phyloP scores from a whole-genome alignment of 2,329 filamentous ascomycete species.

The Fusarium vanettenii region DNA sequence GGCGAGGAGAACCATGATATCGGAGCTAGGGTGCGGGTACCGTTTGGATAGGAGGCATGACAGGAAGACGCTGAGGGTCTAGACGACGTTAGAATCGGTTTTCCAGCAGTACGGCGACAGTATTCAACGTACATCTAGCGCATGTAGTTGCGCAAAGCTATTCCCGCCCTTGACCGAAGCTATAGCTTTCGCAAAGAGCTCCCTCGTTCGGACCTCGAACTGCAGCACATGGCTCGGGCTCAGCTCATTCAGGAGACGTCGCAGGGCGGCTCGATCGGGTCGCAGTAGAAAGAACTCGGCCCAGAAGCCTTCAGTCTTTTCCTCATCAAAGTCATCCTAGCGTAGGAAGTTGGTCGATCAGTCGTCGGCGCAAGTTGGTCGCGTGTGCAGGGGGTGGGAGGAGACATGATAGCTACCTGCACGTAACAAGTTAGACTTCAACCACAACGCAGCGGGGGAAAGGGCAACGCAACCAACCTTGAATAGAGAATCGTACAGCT shows the following conservation, averaged over 20 bases:
- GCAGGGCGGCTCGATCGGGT: constrained; percentile 78
- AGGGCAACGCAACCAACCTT: constrained; percentile 60
- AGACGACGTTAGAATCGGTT: constrained; percentile 16
- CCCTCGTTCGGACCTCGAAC: constrained; percentile 80
- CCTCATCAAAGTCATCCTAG: constrained; percentile 72
- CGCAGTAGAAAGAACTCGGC: constrained; percentile 92
- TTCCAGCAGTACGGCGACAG: constrained; percentile 21
- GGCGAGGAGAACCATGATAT: constrained; percentile 90
- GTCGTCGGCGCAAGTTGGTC: constrained; percentile 38
- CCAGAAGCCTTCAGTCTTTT: constrained; percentile 93
- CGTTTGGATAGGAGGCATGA: constrained; percentile 85
- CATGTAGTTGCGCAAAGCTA: constrained; percentile 77
- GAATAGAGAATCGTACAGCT: constrained; percentile 89
- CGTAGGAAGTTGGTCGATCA: constrained; percentile 40
- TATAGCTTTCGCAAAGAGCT: constrained; percentile 82
- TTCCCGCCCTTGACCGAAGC: constrained; percentile 71
- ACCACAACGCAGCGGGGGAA: background rate
- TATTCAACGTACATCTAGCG: constrained; percentile 78
- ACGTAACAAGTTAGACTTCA: background rate
- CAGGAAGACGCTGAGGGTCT: constrained; percentile 93
- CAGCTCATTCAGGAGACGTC: constrained; percentile 75
- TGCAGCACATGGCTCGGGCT: constrained; percentile 80
- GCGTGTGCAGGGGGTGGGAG: constrained; percentile 9
- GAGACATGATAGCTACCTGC: background rate
- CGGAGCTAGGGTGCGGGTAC: constrained; percentile 94